Evolutionary conservation across 83 land plant genomes (phyloP).

Genomic region (Diphasiastrum complanatum): DNA sequence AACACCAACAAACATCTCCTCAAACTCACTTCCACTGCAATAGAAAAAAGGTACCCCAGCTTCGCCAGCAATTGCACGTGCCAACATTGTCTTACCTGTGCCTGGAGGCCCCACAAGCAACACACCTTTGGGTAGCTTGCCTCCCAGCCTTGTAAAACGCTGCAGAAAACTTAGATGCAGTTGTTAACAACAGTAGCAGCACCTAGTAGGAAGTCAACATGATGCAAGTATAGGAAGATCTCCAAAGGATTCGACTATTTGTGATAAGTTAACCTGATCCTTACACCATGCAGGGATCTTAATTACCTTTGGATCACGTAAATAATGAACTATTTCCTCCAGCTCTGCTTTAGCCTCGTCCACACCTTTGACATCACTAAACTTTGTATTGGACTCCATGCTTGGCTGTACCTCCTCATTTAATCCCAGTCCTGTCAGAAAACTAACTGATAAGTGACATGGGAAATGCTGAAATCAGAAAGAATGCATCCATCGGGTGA

Average conservation of each 20-base stretch:
- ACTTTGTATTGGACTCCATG: slow-evolving; percentile 87
- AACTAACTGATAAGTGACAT: slow-evolving; percentile 1
- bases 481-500: no score
- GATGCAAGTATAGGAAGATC: no score
- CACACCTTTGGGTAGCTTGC: slow-evolving; percentile 97
- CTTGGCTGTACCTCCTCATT: slow-evolving; percentile 94
- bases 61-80: slow-evolving; percentile 98
- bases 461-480: no score
- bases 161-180: slow-evolving; percentile 26
- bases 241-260: no score
- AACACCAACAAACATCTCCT: slow-evolving; percentile 99
- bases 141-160: slow-evolving; percentile 96
- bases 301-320: slow-evolving; percentile 94
- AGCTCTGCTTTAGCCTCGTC: slow-evolving; percentile 97
- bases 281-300: not conserved
- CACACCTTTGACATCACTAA: slow-evolving; percentile 97
- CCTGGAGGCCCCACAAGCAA: slow-evolving; percentile 97
- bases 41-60: slow-evolving; percentile 98
- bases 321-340: slow-evolving; percentile 92
- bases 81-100: slow-evolving; percentile 96
- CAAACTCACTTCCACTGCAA: slow-evolving; percentile 98
- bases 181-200: not conserved
- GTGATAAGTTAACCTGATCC: no score
- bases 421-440: slow-evolving; percentile 66
- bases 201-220: no score